Evolutionary conservation across 768 basidiomycete genomes (phyloP), one percentile per base, ranked within the genome.

Genomic region (Rhodotorula kratochvilovae): DNA sequence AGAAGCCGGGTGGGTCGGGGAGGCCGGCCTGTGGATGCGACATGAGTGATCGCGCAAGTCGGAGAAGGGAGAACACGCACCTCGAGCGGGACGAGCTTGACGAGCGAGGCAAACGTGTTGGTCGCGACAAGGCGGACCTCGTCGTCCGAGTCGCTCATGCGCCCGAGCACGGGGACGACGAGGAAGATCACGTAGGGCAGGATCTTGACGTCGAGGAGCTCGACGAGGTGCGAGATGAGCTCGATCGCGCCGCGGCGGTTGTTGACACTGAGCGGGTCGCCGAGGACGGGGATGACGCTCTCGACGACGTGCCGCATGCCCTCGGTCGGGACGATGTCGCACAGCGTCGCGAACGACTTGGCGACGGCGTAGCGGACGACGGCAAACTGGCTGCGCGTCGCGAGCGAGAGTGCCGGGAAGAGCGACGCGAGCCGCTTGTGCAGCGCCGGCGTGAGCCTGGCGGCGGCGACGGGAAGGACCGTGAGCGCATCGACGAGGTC

Each of bases 21-120:
- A 98, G 83, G 67, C 95, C 96, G 76, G 92, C 91, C 92, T 96
- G 66, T 16, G 57, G 11, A 16, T 31, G 62, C 31, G 39, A 60
- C 25, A 27, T 17, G 17, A 53, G n/a, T 12, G 12, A 29, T 11
- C 17, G 48, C 21, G 11, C 48, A n/a, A n/a, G n/a, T 27, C 5
- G 27, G n/a, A 1, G 39, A 63, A 31, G 36, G 11, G 25, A 17
- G 21, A 76, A 46, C 45, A 25, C 84, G 70, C 71, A 92, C 93
- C 86, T 98, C 96, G 1, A 99, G 84, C 11, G 96, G 96, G 21
- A 98, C 92, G 90, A 99, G 95, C 83, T 98, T 97, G 72, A 99
- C 91, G 27, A 99, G 82, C 0, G 92, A 90, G 0, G 96, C 96
- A 78, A 99, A 99, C 0, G 93, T 94, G 78, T 92, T 93, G n/a